A percentile compares a stretch with the other conserved stretches of the same genome.
Conservation (phyloP, 805 yeast species). For the Candida fluviatilis region DNA sequence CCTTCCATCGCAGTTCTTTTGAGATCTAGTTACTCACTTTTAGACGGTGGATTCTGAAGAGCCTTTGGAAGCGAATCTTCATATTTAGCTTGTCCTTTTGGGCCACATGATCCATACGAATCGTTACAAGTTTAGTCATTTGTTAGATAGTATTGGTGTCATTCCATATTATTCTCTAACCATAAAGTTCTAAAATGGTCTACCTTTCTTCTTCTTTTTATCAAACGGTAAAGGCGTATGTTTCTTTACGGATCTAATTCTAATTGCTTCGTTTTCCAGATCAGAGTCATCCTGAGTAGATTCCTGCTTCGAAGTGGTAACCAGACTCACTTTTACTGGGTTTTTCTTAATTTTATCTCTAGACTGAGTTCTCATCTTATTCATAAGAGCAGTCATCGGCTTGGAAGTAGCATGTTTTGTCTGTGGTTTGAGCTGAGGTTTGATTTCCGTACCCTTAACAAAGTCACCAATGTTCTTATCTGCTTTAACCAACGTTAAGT, state of each 20-base stretch:
- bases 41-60: too few species aligned
- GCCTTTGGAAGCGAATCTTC: too few species aligned
- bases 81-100: too few species aligned
- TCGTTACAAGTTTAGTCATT: too few species aligned
- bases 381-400: constrained; percentile 37
- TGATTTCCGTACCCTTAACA: constrained; percentile 11
- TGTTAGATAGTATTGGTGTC: too few species aligned
- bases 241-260: constrained; percentile 14
- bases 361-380: constrained; percentile 26
- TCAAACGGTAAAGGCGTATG: constrained; percentile 12
- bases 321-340: not conserved
- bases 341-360: constrained; percentile 13
- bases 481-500: constrained; percentile 9
- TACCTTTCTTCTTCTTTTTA: constrained; percentile 9
- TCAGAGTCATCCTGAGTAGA: constrained; percentile 11
- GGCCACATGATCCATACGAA: too few species aligned
- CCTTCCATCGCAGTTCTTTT: too few species aligned
- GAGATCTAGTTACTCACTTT: too few species aligned
- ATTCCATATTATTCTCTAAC: too few species aligned
- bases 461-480: constrained; percentile 25
- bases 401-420: constrained; percentile 15
- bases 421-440: constrained; percentile 5
- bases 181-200: constrained; percentile 10
- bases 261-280: constrained; percentile 10
- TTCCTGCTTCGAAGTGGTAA: not conserved